phyloP scores from a whole-genome alignment of 1,139 yeast species.

The Saccharomyces hybrid region DNA sequence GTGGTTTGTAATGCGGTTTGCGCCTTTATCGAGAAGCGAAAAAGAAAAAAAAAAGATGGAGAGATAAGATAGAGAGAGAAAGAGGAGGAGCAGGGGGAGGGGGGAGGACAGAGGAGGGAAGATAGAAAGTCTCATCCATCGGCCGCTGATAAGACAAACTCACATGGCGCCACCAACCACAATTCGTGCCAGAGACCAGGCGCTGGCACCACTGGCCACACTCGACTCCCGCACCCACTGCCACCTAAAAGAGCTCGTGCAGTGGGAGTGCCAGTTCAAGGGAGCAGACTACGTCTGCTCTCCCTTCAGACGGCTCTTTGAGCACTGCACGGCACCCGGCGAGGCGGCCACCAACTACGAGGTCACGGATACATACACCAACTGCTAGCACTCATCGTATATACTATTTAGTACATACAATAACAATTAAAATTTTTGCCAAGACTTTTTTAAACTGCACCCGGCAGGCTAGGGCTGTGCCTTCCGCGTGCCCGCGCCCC shows the following conservation, averaged over 20 bases:
- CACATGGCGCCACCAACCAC: constrained; percentile 9
- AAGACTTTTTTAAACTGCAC: not conserved
- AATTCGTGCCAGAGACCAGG: constrained; percentile 17
- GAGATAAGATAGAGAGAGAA: not conserved
- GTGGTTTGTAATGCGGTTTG: not conserved
- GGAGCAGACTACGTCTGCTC: constrained; percentile 39
- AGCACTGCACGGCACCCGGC: constrained; percentile 36
- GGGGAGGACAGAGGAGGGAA: not conserved
- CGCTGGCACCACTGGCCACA: constrained; percentile 23
- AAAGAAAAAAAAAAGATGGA: not conserved
- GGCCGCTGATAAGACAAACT: not conserved
- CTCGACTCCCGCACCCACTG: constrained; percentile 20
- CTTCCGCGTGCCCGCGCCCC: not conserved
- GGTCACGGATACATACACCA: constrained; percentile 21
- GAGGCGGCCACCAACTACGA: constrained; percentile 24
- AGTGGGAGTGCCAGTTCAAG: not conserved
- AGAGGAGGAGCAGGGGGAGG: not conserved
- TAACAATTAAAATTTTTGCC: not conserved
- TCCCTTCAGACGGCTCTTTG: constrained; percentile 48
- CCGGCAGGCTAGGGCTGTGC: not conserved
- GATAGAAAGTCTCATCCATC: not conserved
- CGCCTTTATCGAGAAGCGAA: not conserved
- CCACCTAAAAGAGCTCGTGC: constrained; percentile 22
- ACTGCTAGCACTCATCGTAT: constrained; percentile 2
- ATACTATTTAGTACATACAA: not conserved